These are phyloP conservation scores for Sclerotiophoma versabilis DNA, from an alignment of 2,329 filamentous ascomycete species.

Conservation along the genomic window DNA sequence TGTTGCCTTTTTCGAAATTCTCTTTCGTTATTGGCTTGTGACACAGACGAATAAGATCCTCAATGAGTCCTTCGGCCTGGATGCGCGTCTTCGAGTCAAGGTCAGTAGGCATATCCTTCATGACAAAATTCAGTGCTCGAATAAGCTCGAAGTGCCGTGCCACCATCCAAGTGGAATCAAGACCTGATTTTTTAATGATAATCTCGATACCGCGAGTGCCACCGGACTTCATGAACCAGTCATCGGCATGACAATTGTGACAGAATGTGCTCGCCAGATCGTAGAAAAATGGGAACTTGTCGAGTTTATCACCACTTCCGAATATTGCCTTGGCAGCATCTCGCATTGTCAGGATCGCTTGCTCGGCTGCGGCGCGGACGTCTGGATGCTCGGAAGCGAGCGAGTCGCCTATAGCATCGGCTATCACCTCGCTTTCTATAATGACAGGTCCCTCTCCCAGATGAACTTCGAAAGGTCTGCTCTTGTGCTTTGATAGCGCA, in stretches of 20 bases:
- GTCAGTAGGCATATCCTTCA: slow-evolving; percentile 97
- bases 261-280: slow-evolving; percentile 85
- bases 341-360: slow-evolving; percentile 78
- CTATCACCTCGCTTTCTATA: slow-evolving; percentile 85
- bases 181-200: slow-evolving; percentile 80
- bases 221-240: slow-evolving; percentile 98
- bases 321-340: slow-evolving; percentile 80
- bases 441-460: slow-evolving; percentile 86
- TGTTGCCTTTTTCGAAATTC: slow-evolving; percentile 72
- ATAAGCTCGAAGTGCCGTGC: slow-evolving; percentile 87
- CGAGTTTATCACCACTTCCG: slow-evolving; percentile 73
- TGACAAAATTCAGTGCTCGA: slow-evolving; percentile 91
- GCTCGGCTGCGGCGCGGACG: slow-evolving; percentile 83
- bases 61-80: slow-evolving; percentile 82
- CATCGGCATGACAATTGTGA: slow-evolving; percentile 95
- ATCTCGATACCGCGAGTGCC: slow-evolving; percentile 90
- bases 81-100: slow-evolving; percentile 87
- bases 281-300: slow-evolving; percentile 82
- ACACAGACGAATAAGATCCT: slow-evolving; percentile 78
- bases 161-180: slow-evolving; percentile 84
- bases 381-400: slow-evolving; percentile 82
- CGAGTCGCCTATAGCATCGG: slow-evolving; percentile 88
- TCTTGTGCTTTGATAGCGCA: slow-evolving; percentile 77
- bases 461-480: slow-evolving; percentile 81
- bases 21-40: slow-evolving; percentile 82